Evolutionary conservation across 164 flowering plant genomes (phyloP).

Genomic region (Dillenia turbinata): DNA sequence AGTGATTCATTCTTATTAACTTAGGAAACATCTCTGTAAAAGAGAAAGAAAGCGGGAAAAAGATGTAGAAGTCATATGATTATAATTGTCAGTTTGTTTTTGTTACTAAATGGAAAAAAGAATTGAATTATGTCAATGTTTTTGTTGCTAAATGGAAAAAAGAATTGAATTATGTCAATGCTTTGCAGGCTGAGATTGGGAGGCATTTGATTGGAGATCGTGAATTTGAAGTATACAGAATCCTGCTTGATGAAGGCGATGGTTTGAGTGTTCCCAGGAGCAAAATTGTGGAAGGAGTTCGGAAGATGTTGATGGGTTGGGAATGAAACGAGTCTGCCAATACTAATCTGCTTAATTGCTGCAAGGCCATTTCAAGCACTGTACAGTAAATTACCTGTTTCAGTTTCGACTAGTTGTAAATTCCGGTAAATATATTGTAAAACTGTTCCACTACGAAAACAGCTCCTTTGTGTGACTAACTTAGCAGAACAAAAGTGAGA

Average conservation of each 20-base stretch:
- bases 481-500: too few species aligned
- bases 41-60: too few species aligned
- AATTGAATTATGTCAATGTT: background rate
- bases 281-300: conserved; percentile 47
- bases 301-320: conserved; percentile 76
- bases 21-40: too few species aligned
- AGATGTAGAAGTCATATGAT: too few species aligned
- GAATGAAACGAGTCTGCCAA: conserved; percentile 20
- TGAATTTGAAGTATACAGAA: conserved; percentile 68
- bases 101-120: too few species aligned
- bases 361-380: background rate
- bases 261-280: conserved; percentile 30
- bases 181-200: conserved; percentile 55
- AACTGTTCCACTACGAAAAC: too few species aligned
- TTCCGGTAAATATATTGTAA: too few species aligned
- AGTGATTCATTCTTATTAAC: too few species aligned
- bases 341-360: background rate
- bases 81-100: too few species aligned
- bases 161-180: too few species aligned
- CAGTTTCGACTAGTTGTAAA: too few species aligned
- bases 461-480: too few species aligned
- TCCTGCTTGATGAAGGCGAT: conserved; percentile 57
- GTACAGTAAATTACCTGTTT: background rate
- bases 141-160: background rate
- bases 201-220: conserved; percentile 53